Conservation (phyloP, 208 protist species). For the Trypanosoma cruzi region DNA sequence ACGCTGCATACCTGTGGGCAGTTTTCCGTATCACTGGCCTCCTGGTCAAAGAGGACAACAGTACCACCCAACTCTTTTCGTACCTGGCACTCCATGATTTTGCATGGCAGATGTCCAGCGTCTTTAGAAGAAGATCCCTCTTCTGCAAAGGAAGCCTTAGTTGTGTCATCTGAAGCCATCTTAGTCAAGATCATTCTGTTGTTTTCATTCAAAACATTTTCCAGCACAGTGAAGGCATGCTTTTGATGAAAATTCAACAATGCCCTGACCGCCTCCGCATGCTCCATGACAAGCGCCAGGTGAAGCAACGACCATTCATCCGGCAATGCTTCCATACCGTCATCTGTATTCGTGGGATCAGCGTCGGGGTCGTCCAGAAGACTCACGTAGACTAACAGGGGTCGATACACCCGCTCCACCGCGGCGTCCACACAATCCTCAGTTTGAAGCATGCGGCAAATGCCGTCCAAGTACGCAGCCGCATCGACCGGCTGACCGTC, state of each 20-base stretch:
- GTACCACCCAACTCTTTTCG: conserved; percentile 49
- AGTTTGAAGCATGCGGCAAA: conserved; percentile 8
- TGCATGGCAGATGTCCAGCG: neutral
- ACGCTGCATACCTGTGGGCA: conserved; percentile 8
- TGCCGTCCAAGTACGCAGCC: conserved; percentile 20
- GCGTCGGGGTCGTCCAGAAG: conserved; percentile 51
- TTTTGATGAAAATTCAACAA: conserved; percentile 66
- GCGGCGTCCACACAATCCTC: conserved; percentile 14
- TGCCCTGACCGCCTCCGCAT: conserved; percentile 30
- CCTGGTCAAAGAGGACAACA: conserved; percentile 44
- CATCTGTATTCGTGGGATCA: conserved; percentile 29
- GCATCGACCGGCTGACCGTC: conserved; percentile 25
- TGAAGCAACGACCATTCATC: conserved; percentile 75
- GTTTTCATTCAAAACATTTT: conserved; percentile 8
- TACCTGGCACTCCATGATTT: conserved; percentile 41
- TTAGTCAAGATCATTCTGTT: neutral
- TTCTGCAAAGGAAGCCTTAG: neutral
- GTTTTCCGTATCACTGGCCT: neutral
- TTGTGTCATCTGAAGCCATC: neutral
- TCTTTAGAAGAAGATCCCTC: neutral
- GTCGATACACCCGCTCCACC: conserved; percentile 47
- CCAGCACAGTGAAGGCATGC: conserved; percentile 44
- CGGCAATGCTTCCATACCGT: conserved; percentile 34
- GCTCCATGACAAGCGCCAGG: conserved; percentile 61
- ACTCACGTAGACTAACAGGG: conserved; percentile 63